Evolutionary conservation across 305 asterid genomes (phyloP).

Genomic region (Andrographis paniculata): DNA sequence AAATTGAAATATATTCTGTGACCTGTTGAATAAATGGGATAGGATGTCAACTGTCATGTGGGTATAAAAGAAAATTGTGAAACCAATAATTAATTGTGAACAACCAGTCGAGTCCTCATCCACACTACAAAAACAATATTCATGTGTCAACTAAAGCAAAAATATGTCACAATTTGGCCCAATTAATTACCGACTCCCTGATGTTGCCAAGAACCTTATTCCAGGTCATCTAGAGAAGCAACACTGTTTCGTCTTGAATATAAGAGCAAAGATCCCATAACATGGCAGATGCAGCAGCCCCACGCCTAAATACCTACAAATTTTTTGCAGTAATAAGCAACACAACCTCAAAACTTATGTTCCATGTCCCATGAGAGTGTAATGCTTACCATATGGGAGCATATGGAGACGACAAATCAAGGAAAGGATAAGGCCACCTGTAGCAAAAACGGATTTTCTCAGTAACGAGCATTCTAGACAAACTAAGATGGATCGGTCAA

Average conservation of each 20-base stretch:
- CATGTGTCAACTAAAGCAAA: too few relatives aligned
- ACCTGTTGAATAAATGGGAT: too few relatives aligned
- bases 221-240: too few relatives aligned
- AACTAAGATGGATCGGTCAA: background rate
- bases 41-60: too few relatives aligned
- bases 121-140: too few relatives aligned
- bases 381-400: conserved; percentile 61
- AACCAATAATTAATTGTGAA: too few relatives aligned
- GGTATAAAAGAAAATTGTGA: too few relatives aligned
- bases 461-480: background rate
- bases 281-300: conserved; percentile 60
- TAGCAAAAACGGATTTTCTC: conserved; percentile 7
- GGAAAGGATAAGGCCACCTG: conserved; percentile 95
- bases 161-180: too few relatives aligned
- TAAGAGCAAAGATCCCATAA: conserved; percentile 41
- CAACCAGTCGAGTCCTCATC: too few relatives aligned
- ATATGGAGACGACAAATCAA: conserved; percentile 62
- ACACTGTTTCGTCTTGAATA: conserved; percentile 37
- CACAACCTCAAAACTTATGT: background rate
- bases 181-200: too few relatives aligned
- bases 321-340: conserved; percentile 2
- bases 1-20: too few relatives aligned
- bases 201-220: too few relatives aligned
- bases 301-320: conserved; percentile 58
- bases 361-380: background rate